Evolutionary conservation across 495 filamentous ascomycete genomes (phyloP), one percentile per base, ranked within the genome.

Genomic region (Xylaria scruposa): DNA sequence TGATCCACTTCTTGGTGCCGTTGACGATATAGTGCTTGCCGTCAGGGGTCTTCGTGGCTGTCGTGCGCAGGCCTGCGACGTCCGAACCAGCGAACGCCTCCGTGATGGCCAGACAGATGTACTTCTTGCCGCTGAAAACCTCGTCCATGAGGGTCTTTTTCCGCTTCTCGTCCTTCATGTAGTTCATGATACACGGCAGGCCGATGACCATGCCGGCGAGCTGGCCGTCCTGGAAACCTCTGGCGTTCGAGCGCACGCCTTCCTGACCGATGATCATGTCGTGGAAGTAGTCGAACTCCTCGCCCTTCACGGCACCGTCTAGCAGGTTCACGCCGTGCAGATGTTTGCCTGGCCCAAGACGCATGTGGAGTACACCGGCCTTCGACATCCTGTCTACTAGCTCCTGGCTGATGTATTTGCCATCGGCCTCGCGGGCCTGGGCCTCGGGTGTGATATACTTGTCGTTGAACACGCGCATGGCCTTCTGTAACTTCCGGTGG

Each of bases 1-100:
- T 97, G 82, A 95, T 95, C 93, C 93, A 97, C 83, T 95, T 95
- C 86, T 95, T 97, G 74, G 92, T 95, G 71, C 93, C 93, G 80
- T 94, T 94, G 72, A 97, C 88, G 72, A 95, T 91, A 79, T 94
- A 97, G 81, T 93, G 86, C 78, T 92, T 93, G 63, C 93, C 93
- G 80, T 95, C 93, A 12, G 91, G 83, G 17, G 92, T 95, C 85
- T 94, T 93, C 71, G 85, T 87, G 12, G 93, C 93, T 1, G 93
- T 95, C 4, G 93, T 95, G 68, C 92, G 87, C 17, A 97, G 85
- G 21, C 93, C 91, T 9, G 93, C 93, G 12, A 97, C 93, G 82
- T 97, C 94, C 67, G 90, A 93, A 6, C 94, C 93, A 33, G 93
- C 94, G 80, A 97, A 97, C 12, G 94, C 93, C 80, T 97, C 94